Percentiles rank a stretch among this genome's conserved stretches.
Evolutionary conservation across 352 stramenopile species (phyloP).

Genomic region (Pythium dissimile): DNA sequence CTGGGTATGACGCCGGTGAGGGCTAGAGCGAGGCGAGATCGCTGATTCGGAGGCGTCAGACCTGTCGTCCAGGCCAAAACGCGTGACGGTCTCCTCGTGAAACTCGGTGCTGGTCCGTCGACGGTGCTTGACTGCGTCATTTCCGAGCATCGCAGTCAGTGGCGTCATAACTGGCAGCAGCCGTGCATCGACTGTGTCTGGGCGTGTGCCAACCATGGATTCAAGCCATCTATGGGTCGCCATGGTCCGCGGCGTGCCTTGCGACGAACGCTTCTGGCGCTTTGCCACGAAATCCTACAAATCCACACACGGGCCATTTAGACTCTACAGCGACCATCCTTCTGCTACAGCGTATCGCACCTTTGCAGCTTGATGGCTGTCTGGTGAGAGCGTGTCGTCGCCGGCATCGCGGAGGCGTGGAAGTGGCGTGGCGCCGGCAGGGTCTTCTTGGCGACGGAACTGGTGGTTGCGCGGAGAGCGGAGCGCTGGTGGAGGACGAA

Average conservation of each 20-base stretch:
- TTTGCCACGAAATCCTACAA: slow-evolving; percentile 65
- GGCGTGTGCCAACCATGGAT: slow-evolving; percentile 27
- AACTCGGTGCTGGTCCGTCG: not conserved
- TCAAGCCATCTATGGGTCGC: slow-evolving; percentile 65
- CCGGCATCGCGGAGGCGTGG: not conserved
- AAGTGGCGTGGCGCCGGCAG: not conserved
- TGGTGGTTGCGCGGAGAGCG: not conserved
- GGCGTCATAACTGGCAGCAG: not conserved
- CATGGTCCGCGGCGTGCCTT: slow-evolving; percentile 54
- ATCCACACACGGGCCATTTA: not conserved
- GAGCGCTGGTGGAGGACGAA: not conserved
- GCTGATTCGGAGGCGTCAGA: not conserved
- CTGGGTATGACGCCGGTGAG: not conserved
- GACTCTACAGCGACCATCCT: not conserved
- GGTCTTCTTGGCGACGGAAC: not conserved
- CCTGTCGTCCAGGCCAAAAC: not conserved
- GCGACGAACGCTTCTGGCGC: slow-evolving; percentile 39
- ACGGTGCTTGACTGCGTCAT: not conserved
- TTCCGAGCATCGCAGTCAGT: not conserved
- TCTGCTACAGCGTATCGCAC: slow-evolving; percentile 20
- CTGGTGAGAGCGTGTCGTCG: slow-evolving; percentile 42
- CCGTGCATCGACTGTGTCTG: not conserved
- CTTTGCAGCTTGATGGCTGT: slow-evolving; percentile 47
- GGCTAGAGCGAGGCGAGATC: not conserved
- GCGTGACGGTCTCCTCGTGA: not conserved